These are phyloP conservation scores for Pulicaria dysenterica DNA, from an alignment of 129 eudicot genomes.

Conservation along the genomic window DNA sequence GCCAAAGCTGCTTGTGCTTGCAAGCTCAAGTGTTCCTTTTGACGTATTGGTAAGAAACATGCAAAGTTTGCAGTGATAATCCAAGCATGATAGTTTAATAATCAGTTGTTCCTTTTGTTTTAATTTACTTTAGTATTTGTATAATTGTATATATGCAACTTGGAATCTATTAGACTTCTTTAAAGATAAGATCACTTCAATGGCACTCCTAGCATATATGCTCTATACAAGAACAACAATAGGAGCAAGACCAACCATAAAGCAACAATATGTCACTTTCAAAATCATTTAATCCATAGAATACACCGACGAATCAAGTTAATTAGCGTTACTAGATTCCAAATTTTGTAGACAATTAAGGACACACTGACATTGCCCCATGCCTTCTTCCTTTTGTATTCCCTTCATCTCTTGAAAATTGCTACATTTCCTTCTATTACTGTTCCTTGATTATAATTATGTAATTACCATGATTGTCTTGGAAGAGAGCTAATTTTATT, in stretches of 20 bases:
- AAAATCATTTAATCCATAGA: background rate
- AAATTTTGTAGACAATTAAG: background rate
- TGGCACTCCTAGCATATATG: conserved; percentile 31
- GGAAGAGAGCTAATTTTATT: background rate
- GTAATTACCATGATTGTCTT: background rate
- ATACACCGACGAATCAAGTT: conserved; percentile 9
- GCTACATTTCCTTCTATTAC: background rate
- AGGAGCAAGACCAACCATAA: conserved; percentile 17
- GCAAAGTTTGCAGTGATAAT: background rate
- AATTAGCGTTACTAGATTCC: background rate
- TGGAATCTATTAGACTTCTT: conserved; percentile 14
- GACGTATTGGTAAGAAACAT: conserved; percentile 13
- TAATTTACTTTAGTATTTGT: conserved; percentile 15
- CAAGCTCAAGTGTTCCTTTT: conserved; percentile 9
- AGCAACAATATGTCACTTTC: conserved; percentile 12
- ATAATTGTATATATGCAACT: conserved; percentile 7
- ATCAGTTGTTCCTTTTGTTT: conserved; percentile 1
- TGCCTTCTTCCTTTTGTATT: background rate
- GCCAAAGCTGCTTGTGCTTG: conserved; percentile 15
- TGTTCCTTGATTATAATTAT: background rate
- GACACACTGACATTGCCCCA: background rate
- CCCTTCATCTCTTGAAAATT: background rate
- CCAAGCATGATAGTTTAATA: background rate
- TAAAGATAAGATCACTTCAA: conserved; percentile 29
- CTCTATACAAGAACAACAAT: conserved; percentile 22